A percentile compares a stretch with the other conserved stretches of the same genome.
phyloP scores from a whole-genome alignment of 2,329 filamentous ascomycete species.

The Monosporascus sp. region DNA sequence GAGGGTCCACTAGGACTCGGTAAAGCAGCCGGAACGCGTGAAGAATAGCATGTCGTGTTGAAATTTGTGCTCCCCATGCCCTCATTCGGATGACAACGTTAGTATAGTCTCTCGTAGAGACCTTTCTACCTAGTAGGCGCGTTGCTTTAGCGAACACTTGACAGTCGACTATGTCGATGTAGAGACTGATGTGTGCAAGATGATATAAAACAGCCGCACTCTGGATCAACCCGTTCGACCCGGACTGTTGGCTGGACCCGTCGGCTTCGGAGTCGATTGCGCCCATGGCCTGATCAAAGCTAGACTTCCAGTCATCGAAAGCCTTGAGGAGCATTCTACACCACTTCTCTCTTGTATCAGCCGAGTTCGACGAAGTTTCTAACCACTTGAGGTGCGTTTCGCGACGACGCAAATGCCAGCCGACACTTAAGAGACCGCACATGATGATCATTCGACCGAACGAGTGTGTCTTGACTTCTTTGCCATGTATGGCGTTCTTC shows the following conservation, averaged over 20 bases:
- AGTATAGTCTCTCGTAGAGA: conserved; percentile 68
- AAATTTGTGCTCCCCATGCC: conserved; percentile 68
- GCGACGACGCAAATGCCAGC: conserved; percentile 84
- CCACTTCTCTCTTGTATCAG: conserved; percentile 66
- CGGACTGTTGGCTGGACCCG: conserved; percentile 44
- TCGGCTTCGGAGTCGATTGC: conserved; percentile 30
- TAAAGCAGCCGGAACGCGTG: conserved; percentile 78
- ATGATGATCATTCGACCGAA: conserved; percentile 89
- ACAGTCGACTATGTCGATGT: conserved; percentile 83
- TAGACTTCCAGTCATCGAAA: conserved; percentile 81
- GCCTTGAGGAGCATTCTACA: conserved; percentile 68
- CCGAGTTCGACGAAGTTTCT: conserved; percentile 58
- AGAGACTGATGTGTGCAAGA: conserved; percentile 81
- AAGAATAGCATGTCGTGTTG: conserved; percentile 75
- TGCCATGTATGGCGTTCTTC: conserved; percentile 75
- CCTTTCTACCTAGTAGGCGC: conserved; percentile 69
- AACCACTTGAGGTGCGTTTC: conserved; percentile 81
- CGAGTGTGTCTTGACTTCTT: conserved; percentile 76
- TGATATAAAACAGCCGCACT: conserved; percentile 78
- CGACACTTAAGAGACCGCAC: conserved; percentile 83
- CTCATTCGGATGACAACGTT: conserved; percentile 72
- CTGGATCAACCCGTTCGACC: conserved; percentile 60
- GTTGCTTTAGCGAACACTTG: conserved; percentile 82
- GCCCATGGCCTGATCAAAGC: conserved; percentile 68
- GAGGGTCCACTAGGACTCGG: conserved; percentile 61